Percentiles rank a stretch among this genome's conserved stretches.
Conservation (phyloP, 1,284 basidiomycete genomes). For the Leccinum ambiguum region DNA sequence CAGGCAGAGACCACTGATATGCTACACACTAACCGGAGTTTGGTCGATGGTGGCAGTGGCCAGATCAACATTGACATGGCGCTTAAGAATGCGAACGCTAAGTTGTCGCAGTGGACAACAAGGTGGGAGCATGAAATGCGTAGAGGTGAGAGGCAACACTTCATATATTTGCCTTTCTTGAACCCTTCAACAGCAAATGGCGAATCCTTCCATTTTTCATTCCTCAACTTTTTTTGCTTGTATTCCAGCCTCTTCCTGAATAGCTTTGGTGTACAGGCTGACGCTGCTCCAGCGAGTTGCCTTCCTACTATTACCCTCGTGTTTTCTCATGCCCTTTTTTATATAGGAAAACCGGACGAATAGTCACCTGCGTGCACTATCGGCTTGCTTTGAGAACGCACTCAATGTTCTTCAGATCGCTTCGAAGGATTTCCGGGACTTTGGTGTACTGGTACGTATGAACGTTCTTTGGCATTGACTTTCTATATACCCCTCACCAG, state of each 20-base stretch:
- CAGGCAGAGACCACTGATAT: slow-evolving; percentile 77
- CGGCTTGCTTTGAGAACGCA: slow-evolving; percentile 69
- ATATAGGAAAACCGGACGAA: slow-evolving; percentile 44
- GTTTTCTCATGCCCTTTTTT: slow-evolving; percentile 15
- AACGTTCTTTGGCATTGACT: background rate
- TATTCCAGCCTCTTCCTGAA: slow-evolving; percentile 79
- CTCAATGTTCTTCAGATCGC: slow-evolving; percentile 67
- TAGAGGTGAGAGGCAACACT: slow-evolving; percentile 44
- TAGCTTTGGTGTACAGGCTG: slow-evolving; percentile 71
- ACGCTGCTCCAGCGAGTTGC: slow-evolving; percentile 51
- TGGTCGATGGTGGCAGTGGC: slow-evolving; percentile 43
- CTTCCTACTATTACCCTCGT: background rate
- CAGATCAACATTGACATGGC: slow-evolving; percentile 72
- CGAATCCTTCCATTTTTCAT: slow-evolving; percentile 68
- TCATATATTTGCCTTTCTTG: slow-evolving; percentile 12
- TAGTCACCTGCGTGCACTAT: slow-evolving; percentile 67
- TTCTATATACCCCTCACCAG: slow-evolving; percentile 36
- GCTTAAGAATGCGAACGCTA: slow-evolving; percentile 66
- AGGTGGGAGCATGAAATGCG: slow-evolving; percentile 70
- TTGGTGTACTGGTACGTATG: slow-evolving; percentile 67
- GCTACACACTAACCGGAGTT: slow-evolving; percentile 56
- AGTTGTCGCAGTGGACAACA: slow-evolving; percentile 67
- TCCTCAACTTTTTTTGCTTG: slow-evolving; percentile 71
- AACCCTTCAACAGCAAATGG: slow-evolving; percentile 49
- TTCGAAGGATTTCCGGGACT: slow-evolving; percentile 67